Evolutionary conservation across 768 basidiomycete species (phyloP).

Genomic region (Hemileccinum impolitum): DNA sequence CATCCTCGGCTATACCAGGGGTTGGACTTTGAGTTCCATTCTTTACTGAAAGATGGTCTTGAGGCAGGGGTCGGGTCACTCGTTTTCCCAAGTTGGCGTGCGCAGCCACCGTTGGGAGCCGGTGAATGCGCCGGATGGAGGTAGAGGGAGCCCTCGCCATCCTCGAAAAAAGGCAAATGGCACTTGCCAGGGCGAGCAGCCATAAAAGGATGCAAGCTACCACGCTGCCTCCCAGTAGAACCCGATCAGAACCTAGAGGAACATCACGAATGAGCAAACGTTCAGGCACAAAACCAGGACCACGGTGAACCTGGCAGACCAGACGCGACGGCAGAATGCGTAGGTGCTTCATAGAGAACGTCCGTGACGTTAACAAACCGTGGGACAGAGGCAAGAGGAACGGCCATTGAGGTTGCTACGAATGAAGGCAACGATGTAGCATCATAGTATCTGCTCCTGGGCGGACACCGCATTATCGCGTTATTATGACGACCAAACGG

Average conservation of each 20-base stretch:
- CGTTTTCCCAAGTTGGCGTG: neutral
- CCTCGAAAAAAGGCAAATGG: neutral
- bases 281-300: neutral
- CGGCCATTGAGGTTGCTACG: neutral
- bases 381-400: neutral
- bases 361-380: slow-evolving; percentile 1
- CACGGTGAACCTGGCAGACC: slow-evolving; percentile 1
- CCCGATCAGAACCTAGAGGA: neutral
- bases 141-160: neutral
- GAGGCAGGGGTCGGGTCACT: neutral
- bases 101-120: neutral
- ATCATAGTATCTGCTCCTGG: slow-evolving; percentile 8
- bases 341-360: neutral
- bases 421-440: neutral
- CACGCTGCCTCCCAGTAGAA: neutral
- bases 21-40: neutral
- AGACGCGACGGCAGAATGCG: neutral
- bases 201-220: slow-evolving; percentile 3
- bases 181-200: neutral
- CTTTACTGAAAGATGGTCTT: neutral
- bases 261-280: neutral
- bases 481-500: neutral
- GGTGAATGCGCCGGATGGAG: neutral
- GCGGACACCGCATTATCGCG: slow-evolving; percentile 5
- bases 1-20: neutral